A percentile compares a stretch with the other conserved stretches of the same genome.
phyloP scores from a whole-genome alignment of 2,329 filamentous ascomycete genomes.

The Talaromyces sp. region DNA sequence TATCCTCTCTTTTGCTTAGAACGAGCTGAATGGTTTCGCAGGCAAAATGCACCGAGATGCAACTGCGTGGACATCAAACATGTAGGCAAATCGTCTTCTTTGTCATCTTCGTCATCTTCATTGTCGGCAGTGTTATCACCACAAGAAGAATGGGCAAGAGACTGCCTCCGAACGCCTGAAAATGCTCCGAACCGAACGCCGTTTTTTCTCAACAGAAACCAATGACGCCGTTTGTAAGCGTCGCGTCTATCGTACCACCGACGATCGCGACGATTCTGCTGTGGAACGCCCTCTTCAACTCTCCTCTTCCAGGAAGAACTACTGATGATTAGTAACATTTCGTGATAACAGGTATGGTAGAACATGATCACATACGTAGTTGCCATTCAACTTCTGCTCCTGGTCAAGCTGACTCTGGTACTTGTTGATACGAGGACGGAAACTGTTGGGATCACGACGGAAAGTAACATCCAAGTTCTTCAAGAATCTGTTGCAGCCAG shows the following conservation, averaged over 20 bases:
- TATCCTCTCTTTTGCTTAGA: not conserved
- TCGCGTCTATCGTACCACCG: conserved; percentile 36
- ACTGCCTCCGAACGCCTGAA: conserved; percentile 44
- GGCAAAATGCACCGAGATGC: not conserved
- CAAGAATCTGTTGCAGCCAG: conserved; percentile 93
- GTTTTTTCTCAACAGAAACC: conserved; percentile 31
- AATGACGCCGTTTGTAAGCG: conserved; percentile 33
- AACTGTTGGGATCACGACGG: conserved; percentile 94
- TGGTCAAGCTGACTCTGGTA: conserved; percentile 91
- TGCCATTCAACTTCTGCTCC: conserved; percentile 90
- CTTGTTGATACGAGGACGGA: conserved; percentile 98
- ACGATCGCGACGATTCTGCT: conserved; percentile 38
- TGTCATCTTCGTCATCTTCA: conserved; percentile 65
- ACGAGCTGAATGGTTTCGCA: not conserved
- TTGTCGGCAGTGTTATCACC: conserved; percentile 54
- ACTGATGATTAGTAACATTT: not conserved
- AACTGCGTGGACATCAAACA: conserved; percentile 36
- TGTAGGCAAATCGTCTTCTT: conserved; percentile 35
- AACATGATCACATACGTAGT: conserved; percentile 65
- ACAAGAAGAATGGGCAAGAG: conserved; percentile 27
- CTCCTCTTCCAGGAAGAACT: conserved; percentile 95
- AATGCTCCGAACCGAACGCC: conserved; percentile 37
- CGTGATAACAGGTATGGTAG: not conserved
- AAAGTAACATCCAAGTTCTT: conserved; percentile 98
- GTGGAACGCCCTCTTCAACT: conserved; percentile 63